phyloP scores from a whole-genome alignment of 1,139 yeast genomes.

The Geotrichum europaeum region DNA sequence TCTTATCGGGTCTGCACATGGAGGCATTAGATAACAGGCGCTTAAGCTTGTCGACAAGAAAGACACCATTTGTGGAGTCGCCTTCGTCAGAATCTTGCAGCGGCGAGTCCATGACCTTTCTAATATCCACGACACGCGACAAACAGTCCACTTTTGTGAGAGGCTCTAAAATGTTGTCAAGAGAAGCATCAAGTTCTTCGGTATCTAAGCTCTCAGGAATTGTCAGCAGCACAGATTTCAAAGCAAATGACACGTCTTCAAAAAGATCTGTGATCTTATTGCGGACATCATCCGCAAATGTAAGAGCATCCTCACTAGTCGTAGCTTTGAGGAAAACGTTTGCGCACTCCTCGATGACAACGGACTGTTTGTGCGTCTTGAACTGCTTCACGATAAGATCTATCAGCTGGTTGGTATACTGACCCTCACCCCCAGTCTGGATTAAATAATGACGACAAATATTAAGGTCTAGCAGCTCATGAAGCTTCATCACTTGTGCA shows the following conservation, averaged over 20 bases:
- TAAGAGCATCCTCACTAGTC: slow-evolving; percentile 17
- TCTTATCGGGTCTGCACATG: slow-evolving; percentile 3
- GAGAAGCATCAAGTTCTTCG: slow-evolving; percentile 13
- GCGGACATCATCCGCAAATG: slow-evolving; percentile 20
- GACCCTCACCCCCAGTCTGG: slow-evolving; percentile 1
- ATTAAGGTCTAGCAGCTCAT: slow-evolving; percentile 28
- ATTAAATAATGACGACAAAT: slow-evolving; percentile 21
- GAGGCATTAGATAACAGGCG: slow-evolving; percentile 12
- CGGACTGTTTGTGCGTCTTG: slow-evolving; percentile 19
- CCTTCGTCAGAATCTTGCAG: slow-evolving; percentile 14
- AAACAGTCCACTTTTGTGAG: slow-evolving; percentile 20
- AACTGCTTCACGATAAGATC: slow-evolving; percentile 25
- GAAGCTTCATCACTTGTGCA: slow-evolving; percentile 26
- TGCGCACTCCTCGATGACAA: slow-evolving; percentile 23
- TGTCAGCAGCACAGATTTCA: slow-evolving; percentile 16
- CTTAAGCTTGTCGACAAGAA: slow-evolving; percentile 9
- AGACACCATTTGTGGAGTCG: slow-evolving; percentile 2
- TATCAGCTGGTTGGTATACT: slow-evolving; percentile 23
- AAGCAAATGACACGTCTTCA: slow-evolving; percentile 23
- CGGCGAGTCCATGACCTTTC: slow-evolving; percentile 18
- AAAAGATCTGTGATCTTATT: slow-evolving; percentile 18
- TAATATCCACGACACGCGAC: slow-evolving; percentile 20
- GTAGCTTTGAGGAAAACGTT: slow-evolving; percentile 21
- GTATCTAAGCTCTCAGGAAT: not conserved
- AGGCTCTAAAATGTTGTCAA: slow-evolving; percentile 18